Conservation (phyloP, 2,329 filamentous ascomycete genomes). For the Trichoderma sp. region DNA sequence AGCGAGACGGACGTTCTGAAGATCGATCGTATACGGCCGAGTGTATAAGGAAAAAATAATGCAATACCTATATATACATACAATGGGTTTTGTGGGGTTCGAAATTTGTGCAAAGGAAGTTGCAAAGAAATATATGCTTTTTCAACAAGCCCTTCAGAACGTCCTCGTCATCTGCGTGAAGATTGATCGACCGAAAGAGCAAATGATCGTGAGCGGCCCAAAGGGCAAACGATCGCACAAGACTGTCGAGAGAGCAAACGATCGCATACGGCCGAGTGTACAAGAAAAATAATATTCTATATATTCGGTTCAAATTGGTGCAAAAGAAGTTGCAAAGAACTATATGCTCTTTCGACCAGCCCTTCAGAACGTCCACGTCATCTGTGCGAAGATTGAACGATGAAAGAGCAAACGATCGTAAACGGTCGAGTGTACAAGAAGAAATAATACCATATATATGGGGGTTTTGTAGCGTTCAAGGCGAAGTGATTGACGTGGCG, state of each 20-base stretch:
- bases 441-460: background rate
- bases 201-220: no score
- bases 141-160: background rate
- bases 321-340: background rate
- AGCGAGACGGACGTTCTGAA: background rate
- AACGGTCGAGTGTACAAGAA: no score
- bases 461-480: background rate
- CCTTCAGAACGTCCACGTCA: background rate
- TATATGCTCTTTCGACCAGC: background rate
- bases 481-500: background rate
- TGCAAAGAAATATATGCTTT: background rate
- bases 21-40: background rate
- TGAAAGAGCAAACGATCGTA: background rate
- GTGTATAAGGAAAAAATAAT: background rate
- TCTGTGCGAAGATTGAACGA: background rate
- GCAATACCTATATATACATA: background rate
- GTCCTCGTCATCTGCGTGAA: background rate
- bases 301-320: background rate
- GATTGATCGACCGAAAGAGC: background rate
- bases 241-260: background rate
- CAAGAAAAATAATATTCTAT: background rate
- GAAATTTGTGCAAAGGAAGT: background rate
- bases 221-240: background rate
- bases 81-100: background rate
- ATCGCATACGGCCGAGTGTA: background rate